Evolutionary conservation across 768 basidiomycete genomes (phyloP), one percentile per base, ranked within the genome.

Genomic region (Boletus subparvulus): DNA sequence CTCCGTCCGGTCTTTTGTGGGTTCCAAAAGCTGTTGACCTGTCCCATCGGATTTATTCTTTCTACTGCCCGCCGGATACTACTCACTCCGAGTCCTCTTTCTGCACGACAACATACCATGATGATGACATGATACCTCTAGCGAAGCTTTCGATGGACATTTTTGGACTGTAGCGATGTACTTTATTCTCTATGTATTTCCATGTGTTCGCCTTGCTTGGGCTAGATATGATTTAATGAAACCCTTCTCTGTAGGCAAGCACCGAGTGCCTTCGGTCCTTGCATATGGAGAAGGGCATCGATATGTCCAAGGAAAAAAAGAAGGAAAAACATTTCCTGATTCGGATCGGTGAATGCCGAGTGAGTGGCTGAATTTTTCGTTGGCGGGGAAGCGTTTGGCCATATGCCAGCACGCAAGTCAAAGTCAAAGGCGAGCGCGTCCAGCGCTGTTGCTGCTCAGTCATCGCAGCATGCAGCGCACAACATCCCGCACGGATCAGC

Each of bases 1-100:
- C 40, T 77, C 84, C n/a, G 56, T 84, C 26, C 77, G 86, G 57
- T 78, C 82, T 6, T 76, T 87, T n/a, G 74, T 83, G 45, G 86
- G 86, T 21, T 83, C 79, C 68, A 87, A 86, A 49, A 68, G 58
- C 45, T 54, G 54, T 44, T 68, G 58, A 69, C 21, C 32, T 41
- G 30, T 28, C n/a, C 28, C 24, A 14, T 47, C 35, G 19, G 16
- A 19, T 39, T 17, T 11, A 21, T 35, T 32, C 16, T 32, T 47
- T 43, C 16, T 43, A 28, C 50, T 39, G 19, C 40, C 49, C 17
- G 17, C 32, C 35, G 11, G 45, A 33, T 44, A 35, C 41, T 19
- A 60, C 50, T 36, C 36, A 47, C 12, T 30, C 24, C 51, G 45
- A 51, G 52, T 56, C 55, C 62, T 39, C 33, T 24, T 48, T 52